Evolutionary conservation across 2,329 filamentous ascomycete species (phyloP).

Genomic region (Apiospora phragmitis): DNA sequence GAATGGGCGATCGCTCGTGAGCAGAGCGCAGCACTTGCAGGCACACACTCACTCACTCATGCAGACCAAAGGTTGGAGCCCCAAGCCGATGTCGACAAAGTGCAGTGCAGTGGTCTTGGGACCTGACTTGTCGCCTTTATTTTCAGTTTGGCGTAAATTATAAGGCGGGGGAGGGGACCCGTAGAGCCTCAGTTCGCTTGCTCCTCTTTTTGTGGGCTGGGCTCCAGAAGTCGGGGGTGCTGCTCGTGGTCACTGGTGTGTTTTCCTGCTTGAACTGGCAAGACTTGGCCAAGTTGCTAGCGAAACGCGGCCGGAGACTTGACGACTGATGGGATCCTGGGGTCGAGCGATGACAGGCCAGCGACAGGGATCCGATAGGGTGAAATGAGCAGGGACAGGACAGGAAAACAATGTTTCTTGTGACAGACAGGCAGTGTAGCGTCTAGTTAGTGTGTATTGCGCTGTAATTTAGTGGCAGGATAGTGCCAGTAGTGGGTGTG

Average conservation of each 20-base stretch:
- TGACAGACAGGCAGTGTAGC: constrained; percentile 1
- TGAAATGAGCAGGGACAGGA: constrained; percentile 10
- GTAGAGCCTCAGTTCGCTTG: constrained; percentile 17
- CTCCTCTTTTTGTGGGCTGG: constrained; percentile 19
- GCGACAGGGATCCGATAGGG: background rate
- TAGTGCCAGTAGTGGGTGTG: background rate
- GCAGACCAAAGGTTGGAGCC: background rate
- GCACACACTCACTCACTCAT: background rate
- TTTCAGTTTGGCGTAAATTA: constrained; percentile 17
- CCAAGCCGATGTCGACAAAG: background rate
- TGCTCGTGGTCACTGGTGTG: constrained; percentile 7
- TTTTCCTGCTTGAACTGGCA: constrained; percentile 1
- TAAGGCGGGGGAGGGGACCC: constrained; percentile 18
- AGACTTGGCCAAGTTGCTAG: constrained; percentile 10
- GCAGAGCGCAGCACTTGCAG: constrained; percentile 8
- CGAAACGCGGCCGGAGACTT: constrained; percentile 10
- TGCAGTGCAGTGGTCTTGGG: background rate
- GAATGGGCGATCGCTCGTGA: constrained; percentile 13
- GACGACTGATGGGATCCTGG: constrained; percentile 9
- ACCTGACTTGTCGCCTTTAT: constrained; percentile 8
- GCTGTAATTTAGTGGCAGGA: background rate
- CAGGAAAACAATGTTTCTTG: constrained; percentile 12
- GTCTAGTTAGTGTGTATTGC: background rate
- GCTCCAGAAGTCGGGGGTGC: constrained; percentile 7
- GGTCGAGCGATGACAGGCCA: constrained; percentile 2